Evolutionary conservation across 106 monocot species (phyloP), one percentile per base, ranked within the genome.

Genomic region (Platanthera guangdongensis): DNA sequence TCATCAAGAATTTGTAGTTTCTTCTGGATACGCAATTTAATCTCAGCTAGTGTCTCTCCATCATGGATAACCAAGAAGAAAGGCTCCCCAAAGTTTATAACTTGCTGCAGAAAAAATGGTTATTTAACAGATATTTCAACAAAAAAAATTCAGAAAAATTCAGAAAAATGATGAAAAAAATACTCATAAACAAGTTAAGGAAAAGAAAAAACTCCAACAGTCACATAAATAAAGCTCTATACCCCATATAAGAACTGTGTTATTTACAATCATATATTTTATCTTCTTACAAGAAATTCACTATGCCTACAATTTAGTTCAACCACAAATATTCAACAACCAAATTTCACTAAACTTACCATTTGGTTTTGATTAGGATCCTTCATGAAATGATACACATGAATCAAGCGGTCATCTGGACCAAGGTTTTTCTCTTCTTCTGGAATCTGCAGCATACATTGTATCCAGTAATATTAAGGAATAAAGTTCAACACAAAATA

Each of bases 381-480:
- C 77, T 82, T 93, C 82, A 82, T 93, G 84, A 93, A 93, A 72
- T 93, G 93, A 49, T 93, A 93, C 28, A 93, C 93, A 80, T 89
- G 93, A 82, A 93, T 93, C 77, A 93, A 84, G 9, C 85, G 87
- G 86, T 93, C 89, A 70, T 87, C 80, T 15, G 89, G 84, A 49
- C 87, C 89, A 81, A 93, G 89, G 47, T 84, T 93, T 57, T 90
- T 93, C 78, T 93, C 93, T 73, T 93, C 93, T 75, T 93, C 93
- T 18, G 89, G 93, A 72, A 93, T 84, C 93, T 93, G 86, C 68
- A 79, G 12, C 49, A 71, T 9, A 55, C 2, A 12, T 47, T 59
- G 67, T 25, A 11, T 47, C 30, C 21, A 77, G 10, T 51, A 51
- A 51, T 72, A 51, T 48, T n/a, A 48, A 64, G 52, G 15, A 68